Base-by-base conservation (phyloP, 1,284 basidiomycete species). In the Boletus semigastroideus region DNA sequence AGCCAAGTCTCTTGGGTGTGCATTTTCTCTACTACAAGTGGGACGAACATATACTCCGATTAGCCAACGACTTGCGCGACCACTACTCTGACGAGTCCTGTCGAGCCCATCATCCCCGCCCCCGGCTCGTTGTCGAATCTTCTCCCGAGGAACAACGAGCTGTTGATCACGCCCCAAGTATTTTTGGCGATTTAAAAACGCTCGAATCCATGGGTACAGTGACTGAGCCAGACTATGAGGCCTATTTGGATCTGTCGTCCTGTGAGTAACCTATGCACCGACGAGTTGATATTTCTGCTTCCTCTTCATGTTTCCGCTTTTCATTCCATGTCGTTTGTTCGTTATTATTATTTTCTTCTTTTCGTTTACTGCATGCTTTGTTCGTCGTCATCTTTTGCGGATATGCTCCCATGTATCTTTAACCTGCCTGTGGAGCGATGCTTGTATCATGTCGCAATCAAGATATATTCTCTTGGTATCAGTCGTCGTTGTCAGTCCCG, bases 1-100 rank as follows among this genome's bases (percentile, higher is more conserved):
- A 19, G 17, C 62, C 64, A 14, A 14, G 0, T 11, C 22, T 65
- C 38, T 54, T 50, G 1, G 31, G 14, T 1, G 44, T 70, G 34
- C 37, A 16, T 8, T 52, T 66, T 11, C 5, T 14, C 7, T 62
- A 56, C 48, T 59, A 60, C 56, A 56, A 54, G 28, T 67, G 58
- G 60, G 64, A 66, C 44, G 12, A 19, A 5, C 47, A 46, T 30
- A 37, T 66, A 3, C 6, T 69, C 5, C 49, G 51, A 5, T 40
- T 63, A 31, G 53, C 51, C 13, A 48, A 36, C 34, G n/a, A n/a
- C 7, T 36, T 10, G 34, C 16, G 34, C 16, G n/a, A n/a, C 10
- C n/a, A 4, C 16, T 17, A 36, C 34, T 10, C 5, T n/a, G 14
- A 7, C n/a, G n/a, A 17, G 16, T n/a, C 34, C 16, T 4, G 8